Evolutionary conservation across 179 eudicot species (phyloP), one percentile per base, ranked within the genome.

Genomic region (Corrigiola litoralis): DNA sequence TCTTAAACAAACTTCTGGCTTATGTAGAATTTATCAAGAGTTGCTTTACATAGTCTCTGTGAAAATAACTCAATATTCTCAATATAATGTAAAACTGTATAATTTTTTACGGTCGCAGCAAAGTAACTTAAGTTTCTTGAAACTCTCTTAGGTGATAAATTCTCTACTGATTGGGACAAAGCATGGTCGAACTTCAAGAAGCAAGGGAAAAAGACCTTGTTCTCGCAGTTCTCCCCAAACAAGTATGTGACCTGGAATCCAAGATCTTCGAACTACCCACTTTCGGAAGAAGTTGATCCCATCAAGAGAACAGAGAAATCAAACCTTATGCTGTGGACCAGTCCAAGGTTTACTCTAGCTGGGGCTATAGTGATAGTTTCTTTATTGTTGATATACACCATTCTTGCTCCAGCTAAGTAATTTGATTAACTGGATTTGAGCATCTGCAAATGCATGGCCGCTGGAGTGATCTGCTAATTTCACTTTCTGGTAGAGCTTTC

Each of bases 161-260:
- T 57, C 71, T 76, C 90, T 23, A 85, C 75, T 55, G 95, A 92
- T 51, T 92, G 97, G 98, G 95, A 92, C 81, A 90, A 87, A 75
- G 98, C 98, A 21, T 92, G 98, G 98, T 66, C 95, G 18, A 87
- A 74, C 69, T 92, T 90, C 87, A 90, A 71, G 71, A 90, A 76
- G 74, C 95, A 79, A 76, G 81, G 90, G 44, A 85, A 74, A 67
- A 92, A 79, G 72, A 75, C 77, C 45, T 33, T 84, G 27, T 77
- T 79, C 67, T 84, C 90, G 0, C 66, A 72, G 48, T 81, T 92
- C 62, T 62, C 81, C 9, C 92, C 92, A 5, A 66, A 87, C 84
- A 92, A 92, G 75, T 90, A 92, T 25, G 97, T 92, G 66, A 90
- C 68, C 60, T 87, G 98, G 98, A 92, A 92, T 63, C 97, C 98